phyloP scores from a whole-genome alignment of 2,329 filamentous ascomycete genomes.

The Paramyrothecium roridum region DNA sequence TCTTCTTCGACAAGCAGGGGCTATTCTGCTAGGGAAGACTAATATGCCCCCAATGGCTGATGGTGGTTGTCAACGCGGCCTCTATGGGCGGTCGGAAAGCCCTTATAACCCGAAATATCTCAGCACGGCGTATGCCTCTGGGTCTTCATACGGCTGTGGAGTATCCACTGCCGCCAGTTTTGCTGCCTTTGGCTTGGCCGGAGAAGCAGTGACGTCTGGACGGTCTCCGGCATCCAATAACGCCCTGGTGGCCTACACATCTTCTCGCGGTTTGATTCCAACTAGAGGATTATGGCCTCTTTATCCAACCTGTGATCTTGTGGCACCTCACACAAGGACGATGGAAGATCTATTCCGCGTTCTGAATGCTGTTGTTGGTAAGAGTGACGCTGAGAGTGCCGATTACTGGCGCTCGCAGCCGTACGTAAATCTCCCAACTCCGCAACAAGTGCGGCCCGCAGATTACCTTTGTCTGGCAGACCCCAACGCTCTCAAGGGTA shows the following conservation, averaged over 20 bases:
- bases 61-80: slow-evolving; percentile 54
- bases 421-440: slow-evolving; percentile 35
- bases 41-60: slow-evolving; percentile 58
- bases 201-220: slow-evolving; percentile 55
- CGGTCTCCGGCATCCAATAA: slow-evolving; percentile 56
- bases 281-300: slow-evolving; percentile 52
- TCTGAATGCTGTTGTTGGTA: slow-evolving; percentile 41
- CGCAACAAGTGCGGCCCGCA: slow-evolving; percentile 23
- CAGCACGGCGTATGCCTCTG: slow-evolving; percentile 52
- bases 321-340: slow-evolving; percentile 49
- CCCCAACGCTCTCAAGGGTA: too few relatives aligned
- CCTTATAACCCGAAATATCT: slow-evolving; percentile 53
- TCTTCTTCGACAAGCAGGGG: slow-evolving; percentile 34
- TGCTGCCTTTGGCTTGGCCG: slow-evolving; percentile 48
- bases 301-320: slow-evolving; percentile 53
- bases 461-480: too few relatives aligned
- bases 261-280: slow-evolving; percentile 48
- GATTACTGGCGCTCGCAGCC: slow-evolving; percentile 55
- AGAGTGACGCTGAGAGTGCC: slow-evolving; percentile 35
- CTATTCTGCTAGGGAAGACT: slow-evolving; percentile 41
- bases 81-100: slow-evolving; percentile 53
- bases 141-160: slow-evolving; percentile 55
- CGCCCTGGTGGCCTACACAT: slow-evolving; percentile 52
- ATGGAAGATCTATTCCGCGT: slow-evolving; percentile 47
- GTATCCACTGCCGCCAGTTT: slow-evolving; percentile 47